Evolutionary conservation across 2,329 filamentous ascomycete species (phyloP).

Genomic region (Fusarium hainanense): DNA sequence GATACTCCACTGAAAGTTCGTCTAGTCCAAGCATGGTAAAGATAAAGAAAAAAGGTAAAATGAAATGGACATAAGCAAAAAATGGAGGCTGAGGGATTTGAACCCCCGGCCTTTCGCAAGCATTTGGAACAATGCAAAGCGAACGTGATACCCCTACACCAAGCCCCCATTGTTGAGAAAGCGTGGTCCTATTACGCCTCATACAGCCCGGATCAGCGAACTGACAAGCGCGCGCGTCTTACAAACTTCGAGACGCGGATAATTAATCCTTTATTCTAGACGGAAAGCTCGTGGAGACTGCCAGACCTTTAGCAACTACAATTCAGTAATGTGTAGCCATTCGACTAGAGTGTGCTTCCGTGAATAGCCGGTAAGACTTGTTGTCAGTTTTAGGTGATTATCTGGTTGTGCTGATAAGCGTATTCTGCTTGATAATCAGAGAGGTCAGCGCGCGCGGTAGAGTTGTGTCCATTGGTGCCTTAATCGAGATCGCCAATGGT

Average conservation of each 20-base stretch:
- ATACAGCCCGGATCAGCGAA: rapidly evolving
- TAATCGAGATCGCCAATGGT: neutral
- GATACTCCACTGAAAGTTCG: too few relatives aligned
- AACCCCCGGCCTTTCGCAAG: conserved; percentile 21
- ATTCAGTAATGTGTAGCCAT: too few relatives aligned
- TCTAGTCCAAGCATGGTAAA: neutral
- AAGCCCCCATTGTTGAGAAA: conserved; percentile 1
- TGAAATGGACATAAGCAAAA: neutral
- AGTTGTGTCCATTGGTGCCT: neutral
- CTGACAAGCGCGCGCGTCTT: neutral
- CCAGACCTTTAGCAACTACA: too few relatives aligned
- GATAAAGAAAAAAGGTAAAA: neutral
- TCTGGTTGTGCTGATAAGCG: neutral
- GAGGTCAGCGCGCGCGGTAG: neutral
- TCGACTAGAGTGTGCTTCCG: too few relatives aligned
- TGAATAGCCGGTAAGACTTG: neutral
- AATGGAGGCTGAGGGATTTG: conserved; percentile 23
- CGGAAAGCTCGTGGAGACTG: neutral
- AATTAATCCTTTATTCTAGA: neutral
- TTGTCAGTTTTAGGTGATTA: neutral
- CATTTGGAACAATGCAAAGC: conserved; percentile 20
- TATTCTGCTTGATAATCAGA: neutral
- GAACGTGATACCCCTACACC: conserved; percentile 23
- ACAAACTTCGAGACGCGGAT: too few relatives aligned
- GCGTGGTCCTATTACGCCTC: rapidly evolving